Base-by-base conservation (phyloP, 2,329 filamentous ascomycete genomes). In the Aspergillus flavus region DNA sequence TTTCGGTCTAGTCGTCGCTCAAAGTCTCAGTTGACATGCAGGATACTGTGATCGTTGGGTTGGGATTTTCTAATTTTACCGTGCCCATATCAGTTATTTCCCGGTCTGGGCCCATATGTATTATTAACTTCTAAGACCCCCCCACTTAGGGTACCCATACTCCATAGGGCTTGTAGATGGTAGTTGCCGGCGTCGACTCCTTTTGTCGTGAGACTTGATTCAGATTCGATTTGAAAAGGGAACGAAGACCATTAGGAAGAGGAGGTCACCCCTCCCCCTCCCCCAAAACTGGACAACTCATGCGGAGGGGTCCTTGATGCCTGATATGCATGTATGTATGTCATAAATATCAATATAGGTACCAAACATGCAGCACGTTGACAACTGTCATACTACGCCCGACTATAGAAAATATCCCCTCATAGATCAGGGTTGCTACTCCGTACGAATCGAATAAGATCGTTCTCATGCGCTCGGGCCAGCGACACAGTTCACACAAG, bases 241-340 rank as follows among this genome's bases (percentile, higher is more conserved):
- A 26, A 23, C n/a, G 21, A 7, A 28, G 23, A 26, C 45, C 6
- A n/a, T 28, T 14, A 6, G 39, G 39, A 41, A 41, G 7, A 4
- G 39, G 28, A 32, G 28, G 34, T 36, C 34, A 16, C 34, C 21
- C 26, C 26, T 4, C 26, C n/a, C n/a, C n/a, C 26, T 6, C 26
- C 26, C 26, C 34, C 16, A 16, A 16, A 36, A 34, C 30, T 7
- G 30, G 52, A 55, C 52, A 55, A 55, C 11, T 55, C 52, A 55
- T n/a, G 21, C 32, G 45, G 45, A 54, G 19, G 28, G 30, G 28
- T 23, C n/a, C 19, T 54, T 54, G 52, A 54, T 54, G 52, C 52
- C 52, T 55, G 34, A 55, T 55, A 55, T 55, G 52, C 52, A 55
- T 41, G 52, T 55, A 55, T 39, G 52, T 55, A 23, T 55, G 52